Conservation (phyloP, 139 green algal species). For the Chlorella sorokiniana region DNA sequence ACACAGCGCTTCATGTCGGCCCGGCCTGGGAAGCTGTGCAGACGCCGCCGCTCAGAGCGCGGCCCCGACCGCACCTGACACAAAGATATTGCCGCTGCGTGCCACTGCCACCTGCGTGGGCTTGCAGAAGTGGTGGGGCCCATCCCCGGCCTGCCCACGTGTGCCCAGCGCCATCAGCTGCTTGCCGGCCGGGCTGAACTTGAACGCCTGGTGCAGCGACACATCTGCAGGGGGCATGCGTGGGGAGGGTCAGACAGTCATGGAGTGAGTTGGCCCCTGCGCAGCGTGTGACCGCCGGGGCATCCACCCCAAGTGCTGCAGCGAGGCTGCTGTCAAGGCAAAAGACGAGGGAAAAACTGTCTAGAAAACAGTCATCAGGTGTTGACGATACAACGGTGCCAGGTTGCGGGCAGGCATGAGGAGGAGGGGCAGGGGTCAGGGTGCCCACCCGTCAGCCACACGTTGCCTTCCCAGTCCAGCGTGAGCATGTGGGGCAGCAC, state of each 20-base stretch:
- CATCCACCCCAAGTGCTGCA: too few species aligned
- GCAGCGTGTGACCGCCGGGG: too few species aligned
- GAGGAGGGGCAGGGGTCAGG: too few species aligned
- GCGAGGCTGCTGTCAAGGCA: too few species aligned
- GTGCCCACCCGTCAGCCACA: constrained; percentile 76
- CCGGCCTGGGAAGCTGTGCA: neutral
- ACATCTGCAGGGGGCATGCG: constrained; percentile 43
- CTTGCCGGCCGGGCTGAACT: constrained; percentile 57
- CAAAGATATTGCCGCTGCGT: constrained; percentile 71
- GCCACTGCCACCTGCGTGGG: constrained; percentile 80
- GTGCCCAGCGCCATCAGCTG: constrained; percentile 64
- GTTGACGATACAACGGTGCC: too few species aligned
- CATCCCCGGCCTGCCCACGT: constrained; percentile 51
- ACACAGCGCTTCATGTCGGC: too few species aligned
- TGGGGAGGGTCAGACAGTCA: neutral
- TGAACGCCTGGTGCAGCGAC: constrained; percentile 66
- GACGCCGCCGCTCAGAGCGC: neutral
- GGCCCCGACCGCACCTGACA: constrained; percentile 36
- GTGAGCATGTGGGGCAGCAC: constrained; percentile 87
- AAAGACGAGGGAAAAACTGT: too few species aligned
- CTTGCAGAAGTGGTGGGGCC: constrained; percentile 71
- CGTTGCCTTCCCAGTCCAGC: constrained; percentile 59
- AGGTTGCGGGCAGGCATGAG: too few species aligned
- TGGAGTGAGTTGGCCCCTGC: too few species aligned
- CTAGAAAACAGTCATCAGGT: too few species aligned